A percentile compares a stretch with the other conserved stretches of the same genome.
phyloP scores from a whole-genome alignment of 2,329 filamentous ascomycete species.

The Fusarium duplospermum region DNA sequence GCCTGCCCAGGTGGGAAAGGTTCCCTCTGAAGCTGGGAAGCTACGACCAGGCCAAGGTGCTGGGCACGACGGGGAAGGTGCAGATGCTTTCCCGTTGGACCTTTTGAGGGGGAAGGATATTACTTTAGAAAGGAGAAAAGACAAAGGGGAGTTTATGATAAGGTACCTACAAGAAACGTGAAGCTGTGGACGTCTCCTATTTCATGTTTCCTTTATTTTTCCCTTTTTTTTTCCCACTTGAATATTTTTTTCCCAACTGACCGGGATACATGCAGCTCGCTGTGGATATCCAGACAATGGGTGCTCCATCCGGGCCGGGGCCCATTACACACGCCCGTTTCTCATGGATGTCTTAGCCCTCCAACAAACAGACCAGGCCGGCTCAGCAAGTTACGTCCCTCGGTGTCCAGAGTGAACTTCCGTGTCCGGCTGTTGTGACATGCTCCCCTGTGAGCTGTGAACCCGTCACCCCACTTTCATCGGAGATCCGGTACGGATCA shows the following conservation, averaged over 20 bases:
- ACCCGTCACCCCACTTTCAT: constrained; percentile 34
- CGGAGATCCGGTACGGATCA: constrained; percentile 33
- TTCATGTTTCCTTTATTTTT: neutral
- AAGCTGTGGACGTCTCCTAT: neutral
- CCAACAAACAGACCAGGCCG: neutral
- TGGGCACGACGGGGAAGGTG: neutral
- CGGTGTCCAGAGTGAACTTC: neutral
- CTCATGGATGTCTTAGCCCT: constrained; percentile 1
- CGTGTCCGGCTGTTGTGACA: constrained; percentile 5
- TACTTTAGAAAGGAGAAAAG: neutral
- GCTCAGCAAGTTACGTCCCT: neutral
- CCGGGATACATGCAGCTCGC: neutral
- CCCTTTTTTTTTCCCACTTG: neutral
- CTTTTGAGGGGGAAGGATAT: neutral
- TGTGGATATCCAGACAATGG: constrained; percentile 8
- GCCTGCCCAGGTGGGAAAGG: constrained; percentile 35
- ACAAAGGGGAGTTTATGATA: neutral
- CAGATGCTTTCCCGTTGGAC: neutral
- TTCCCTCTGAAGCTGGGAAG: constrained; percentile 27
- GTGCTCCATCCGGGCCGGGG: constrained; percentile 11
- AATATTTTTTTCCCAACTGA: constrained; percentile 1
- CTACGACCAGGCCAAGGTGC: constrained; percentile 14
- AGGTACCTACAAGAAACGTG: neutral
- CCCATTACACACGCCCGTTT: constrained; percentile 1
- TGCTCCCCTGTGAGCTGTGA: constrained; percentile 22